A percentile compares a stretch with the other conserved stretches of the same genome.
Conservation (phyloP, 257 asterid species). For the Lantana camara region DNA sequence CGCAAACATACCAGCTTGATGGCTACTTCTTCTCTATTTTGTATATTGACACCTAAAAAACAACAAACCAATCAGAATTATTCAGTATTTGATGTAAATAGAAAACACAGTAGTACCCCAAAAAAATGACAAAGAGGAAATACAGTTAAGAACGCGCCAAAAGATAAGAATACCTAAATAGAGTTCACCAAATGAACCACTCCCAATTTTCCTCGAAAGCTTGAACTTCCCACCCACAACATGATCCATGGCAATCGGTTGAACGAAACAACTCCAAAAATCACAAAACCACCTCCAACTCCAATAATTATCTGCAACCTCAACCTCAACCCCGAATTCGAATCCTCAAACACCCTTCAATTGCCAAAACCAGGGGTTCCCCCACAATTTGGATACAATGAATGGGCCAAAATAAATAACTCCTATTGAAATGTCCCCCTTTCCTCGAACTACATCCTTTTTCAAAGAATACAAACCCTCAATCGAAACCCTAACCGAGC, state of each 20-base stretch:
- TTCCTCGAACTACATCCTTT: too few species aligned
- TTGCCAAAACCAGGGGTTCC: too few species aligned
- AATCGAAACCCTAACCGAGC: too few species aligned
- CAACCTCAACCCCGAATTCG: too few species aligned
- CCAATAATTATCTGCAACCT: too few species aligned
- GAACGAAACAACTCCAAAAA: not conserved
- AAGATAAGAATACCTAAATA: conserved; percentile 53
- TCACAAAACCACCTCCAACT: too few species aligned
- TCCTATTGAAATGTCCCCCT: too few species aligned
- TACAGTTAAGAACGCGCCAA: not conserved
- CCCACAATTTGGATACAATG: too few species aligned
- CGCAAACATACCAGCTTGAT: conserved; percentile 66
- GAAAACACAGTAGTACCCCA: not conserved
- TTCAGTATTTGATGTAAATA: not conserved
- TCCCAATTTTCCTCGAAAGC: conserved; percentile 84
- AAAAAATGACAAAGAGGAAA: conserved; percentile 7
- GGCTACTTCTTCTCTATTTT: conserved; percentile 93
- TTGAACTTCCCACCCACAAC: conserved; percentile 79
- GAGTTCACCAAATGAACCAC: conserved; percentile 89
- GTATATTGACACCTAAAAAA: conserved; percentile 73
- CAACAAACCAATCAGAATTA: conserved; percentile 17
- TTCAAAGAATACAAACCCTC: too few species aligned
- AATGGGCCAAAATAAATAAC: too few species aligned
- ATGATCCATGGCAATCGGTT: conserved; percentile 68
- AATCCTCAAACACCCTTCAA: too few species aligned